Evolutionary conservation across 108 stramenopile species (phyloP).

Genomic region (Cyclotella sp.): DNA sequence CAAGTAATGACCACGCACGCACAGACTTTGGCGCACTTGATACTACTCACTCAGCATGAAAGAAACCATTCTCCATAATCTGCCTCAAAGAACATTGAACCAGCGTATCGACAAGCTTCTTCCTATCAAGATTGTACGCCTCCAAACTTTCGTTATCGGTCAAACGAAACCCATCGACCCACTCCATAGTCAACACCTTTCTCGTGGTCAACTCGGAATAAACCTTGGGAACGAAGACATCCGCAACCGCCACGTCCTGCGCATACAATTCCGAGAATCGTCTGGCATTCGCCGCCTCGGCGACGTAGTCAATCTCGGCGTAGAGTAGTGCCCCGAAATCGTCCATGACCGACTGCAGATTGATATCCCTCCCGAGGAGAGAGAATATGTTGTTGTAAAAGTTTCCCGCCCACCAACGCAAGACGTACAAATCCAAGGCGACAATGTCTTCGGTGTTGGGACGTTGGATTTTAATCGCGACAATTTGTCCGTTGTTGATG

Average conservation of each 20-base stretch:
- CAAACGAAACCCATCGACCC: slow-evolving; percentile 92
- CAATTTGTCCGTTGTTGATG: slow-evolving; percentile 82
- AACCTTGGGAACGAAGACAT: slow-evolving; percentile 93
- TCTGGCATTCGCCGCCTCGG: slow-evolving; percentile 95
- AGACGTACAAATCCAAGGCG: slow-evolving; percentile 92
- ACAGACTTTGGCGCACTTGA: not conserved
- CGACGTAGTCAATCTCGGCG: slow-evolving; percentile 96
- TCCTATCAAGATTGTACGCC: slow-evolving; percentile 69
- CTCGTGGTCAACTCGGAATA: slow-evolving; percentile 90
- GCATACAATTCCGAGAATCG: slow-evolving; percentile 95
- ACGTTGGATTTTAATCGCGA: slow-evolving; percentile 95
- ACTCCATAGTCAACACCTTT: slow-evolving; percentile 97
- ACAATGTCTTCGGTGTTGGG: slow-evolving; percentile 94
- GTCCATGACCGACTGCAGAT: slow-evolving; percentile 92
- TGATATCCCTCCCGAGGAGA: slow-evolving; percentile 84
- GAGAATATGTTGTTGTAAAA: slow-evolving; percentile 78
- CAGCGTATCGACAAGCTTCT: slow-evolving; percentile 90
- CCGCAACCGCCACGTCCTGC: slow-evolving; percentile 67
- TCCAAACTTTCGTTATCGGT: slow-evolving; percentile 79
- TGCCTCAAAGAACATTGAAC: slow-evolving; percentile 94
- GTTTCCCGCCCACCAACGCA: slow-evolving; percentile 92
- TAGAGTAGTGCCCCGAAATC: slow-evolving; percentile 96
- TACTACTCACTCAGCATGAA: slow-evolving; percentile 53
- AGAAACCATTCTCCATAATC: slow-evolving; percentile 94
- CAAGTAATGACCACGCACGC: too few species aligned